These are phyloP conservation scores for Trichaptum fuscoviolaceum DNA, from an alignment of 768 basidiomycete genomes.

Conservation along the genomic window DNA sequence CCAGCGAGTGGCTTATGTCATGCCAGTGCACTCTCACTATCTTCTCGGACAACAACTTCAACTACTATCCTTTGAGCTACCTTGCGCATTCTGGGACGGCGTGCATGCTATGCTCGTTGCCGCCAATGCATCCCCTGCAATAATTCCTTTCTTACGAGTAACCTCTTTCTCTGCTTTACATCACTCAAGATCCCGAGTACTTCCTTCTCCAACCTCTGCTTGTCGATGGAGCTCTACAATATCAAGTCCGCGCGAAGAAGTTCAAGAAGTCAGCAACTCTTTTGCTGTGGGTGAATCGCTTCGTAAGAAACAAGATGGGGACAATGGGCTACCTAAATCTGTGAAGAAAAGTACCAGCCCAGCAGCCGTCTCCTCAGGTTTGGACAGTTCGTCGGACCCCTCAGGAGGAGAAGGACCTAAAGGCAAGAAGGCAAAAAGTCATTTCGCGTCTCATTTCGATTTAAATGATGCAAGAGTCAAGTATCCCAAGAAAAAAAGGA, in stretches of 20 bases:
- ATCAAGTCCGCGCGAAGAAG: neutral
- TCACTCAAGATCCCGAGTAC: neutral
- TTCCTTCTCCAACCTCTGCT: neutral
- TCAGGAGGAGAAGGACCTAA: neutral
- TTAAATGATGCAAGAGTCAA: neutral
- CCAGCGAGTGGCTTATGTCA: too few relatives aligned
- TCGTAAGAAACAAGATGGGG: too few relatives aligned
- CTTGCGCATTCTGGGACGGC: too few relatives aligned
- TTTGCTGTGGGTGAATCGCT: too few relatives aligned
- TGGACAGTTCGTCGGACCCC: neutral
- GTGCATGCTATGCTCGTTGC: neutral
- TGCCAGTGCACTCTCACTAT: too few relatives aligned
- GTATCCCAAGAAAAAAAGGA: neutral
- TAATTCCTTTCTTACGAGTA: neutral
- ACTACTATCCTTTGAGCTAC: too few relatives aligned
- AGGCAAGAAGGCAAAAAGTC: neutral
- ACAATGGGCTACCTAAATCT: too few relatives aligned
- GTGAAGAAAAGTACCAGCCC: too few relatives aligned
- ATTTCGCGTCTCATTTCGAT: neutral
- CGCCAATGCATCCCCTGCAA: neutral
- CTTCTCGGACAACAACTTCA: too few relatives aligned
- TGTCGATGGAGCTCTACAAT: neutral
- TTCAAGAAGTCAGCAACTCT: neutral
- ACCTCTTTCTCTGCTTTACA: neutral
- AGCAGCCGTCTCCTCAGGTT: too few relatives aligned